A percentile compares a stretch with the other conserved stretches of the same genome.
Evolutionary conservation across 768 basidiomycete species (phyloP).

Genomic region (Leucocoprinus birnbaumii): DNA sequence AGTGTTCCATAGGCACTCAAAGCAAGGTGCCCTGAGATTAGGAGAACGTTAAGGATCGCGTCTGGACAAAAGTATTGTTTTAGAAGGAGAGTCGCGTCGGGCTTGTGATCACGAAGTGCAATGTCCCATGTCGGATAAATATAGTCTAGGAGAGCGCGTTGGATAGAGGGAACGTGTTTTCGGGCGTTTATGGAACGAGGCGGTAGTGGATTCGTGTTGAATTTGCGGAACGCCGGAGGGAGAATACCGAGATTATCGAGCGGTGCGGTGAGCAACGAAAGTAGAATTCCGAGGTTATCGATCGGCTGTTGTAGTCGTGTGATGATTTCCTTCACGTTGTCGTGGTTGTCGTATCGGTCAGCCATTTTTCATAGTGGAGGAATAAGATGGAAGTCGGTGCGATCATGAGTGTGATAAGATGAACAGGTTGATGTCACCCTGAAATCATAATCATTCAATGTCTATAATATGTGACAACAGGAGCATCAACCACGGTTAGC

Average conservation of each 20-base stretch:
- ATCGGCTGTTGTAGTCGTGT: constrained; percentile 44
- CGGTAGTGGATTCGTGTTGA: constrained; percentile 38
- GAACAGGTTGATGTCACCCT: not conserved
- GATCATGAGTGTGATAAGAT: not conserved
- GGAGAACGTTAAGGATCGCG: constrained; percentile 46
- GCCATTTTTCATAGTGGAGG: not conserved
- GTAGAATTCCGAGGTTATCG: constrained; percentile 45
- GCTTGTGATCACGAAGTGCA: constrained; percentile 44
- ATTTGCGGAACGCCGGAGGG: constrained; percentile 49
- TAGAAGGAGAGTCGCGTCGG: constrained; percentile 34
- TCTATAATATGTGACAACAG: not conserved
- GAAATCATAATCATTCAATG: not conserved
- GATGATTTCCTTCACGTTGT: constrained; percentile 36
- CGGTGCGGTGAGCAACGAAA: constrained; percentile 55
- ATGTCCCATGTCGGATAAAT: constrained; percentile 70
- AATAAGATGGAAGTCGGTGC: not conserved
- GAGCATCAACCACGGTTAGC: not conserved
- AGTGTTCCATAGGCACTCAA: constrained; percentile 65
- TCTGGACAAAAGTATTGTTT: constrained; percentile 78
- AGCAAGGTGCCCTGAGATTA: constrained; percentile 50
- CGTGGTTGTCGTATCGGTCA: constrained; percentile 10
- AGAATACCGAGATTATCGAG: constrained; percentile 57
- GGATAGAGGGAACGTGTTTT: constrained; percentile 54
- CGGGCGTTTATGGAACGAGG: constrained; percentile 26
- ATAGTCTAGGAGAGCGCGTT: constrained; percentile 59